Percentiles rank a stretch among this genome's conserved stretches.
These are phyloP conservation scores for Rhodotorula sphaerocarpa DNA, from an alignment of 768 basidiomycete genomes.

Conservation along the genomic window DNA sequence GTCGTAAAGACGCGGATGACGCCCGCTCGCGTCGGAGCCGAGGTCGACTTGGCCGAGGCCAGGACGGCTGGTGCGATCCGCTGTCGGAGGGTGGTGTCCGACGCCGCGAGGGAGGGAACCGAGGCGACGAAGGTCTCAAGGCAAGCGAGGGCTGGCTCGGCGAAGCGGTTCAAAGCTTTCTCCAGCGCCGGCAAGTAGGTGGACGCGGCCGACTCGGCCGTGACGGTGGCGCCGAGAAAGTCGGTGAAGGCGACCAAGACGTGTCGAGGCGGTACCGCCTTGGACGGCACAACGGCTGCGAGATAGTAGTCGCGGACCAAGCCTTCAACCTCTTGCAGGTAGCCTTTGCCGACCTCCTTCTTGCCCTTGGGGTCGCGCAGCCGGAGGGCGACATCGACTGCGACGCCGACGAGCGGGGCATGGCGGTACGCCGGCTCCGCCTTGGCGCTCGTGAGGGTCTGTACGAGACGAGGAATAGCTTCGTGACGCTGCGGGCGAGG, in stretches of 20 bases:
- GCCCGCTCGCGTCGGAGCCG: slow-evolving; percentile 42
- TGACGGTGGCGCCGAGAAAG: slow-evolving; percentile 35
- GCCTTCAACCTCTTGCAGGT: slow-evolving; percentile 46
- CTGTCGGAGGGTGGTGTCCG: slow-evolving; percentile 49
- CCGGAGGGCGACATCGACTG: slow-evolving; percentile 44
- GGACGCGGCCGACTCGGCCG: slow-evolving; percentile 49
- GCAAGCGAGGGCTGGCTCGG: slow-evolving; percentile 62
- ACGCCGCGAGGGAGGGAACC: slow-evolving; percentile 52
- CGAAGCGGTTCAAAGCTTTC: slow-evolving; percentile 69
- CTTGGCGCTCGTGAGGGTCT: slow-evolving; percentile 16
- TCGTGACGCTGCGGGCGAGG: neutral
- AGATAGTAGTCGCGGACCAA: slow-evolving; percentile 56
- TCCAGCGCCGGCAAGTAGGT: slow-evolving; percentile 65
- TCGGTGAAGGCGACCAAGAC: slow-evolving; percentile 42
- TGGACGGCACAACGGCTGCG: slow-evolving; percentile 59
- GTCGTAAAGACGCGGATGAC: slow-evolving; percentile 39
- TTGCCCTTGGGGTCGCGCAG: slow-evolving; percentile 23
- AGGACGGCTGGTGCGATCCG: slow-evolving; percentile 41
- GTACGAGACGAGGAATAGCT: slow-evolving; percentile 8
- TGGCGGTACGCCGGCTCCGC: slow-evolving; percentile 28
- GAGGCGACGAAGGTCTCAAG: slow-evolving; percentile 12
- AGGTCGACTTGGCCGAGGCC: slow-evolving; percentile 39
- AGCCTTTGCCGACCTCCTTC: slow-evolving; percentile 48
- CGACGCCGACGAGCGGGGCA: slow-evolving; percentile 57
- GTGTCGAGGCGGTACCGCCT: slow-evolving; percentile 56